Evolutionary conservation across 2,329 filamentous ascomycete genomes (phyloP).

Genomic region (Thermoascus crustaceus): DNA sequence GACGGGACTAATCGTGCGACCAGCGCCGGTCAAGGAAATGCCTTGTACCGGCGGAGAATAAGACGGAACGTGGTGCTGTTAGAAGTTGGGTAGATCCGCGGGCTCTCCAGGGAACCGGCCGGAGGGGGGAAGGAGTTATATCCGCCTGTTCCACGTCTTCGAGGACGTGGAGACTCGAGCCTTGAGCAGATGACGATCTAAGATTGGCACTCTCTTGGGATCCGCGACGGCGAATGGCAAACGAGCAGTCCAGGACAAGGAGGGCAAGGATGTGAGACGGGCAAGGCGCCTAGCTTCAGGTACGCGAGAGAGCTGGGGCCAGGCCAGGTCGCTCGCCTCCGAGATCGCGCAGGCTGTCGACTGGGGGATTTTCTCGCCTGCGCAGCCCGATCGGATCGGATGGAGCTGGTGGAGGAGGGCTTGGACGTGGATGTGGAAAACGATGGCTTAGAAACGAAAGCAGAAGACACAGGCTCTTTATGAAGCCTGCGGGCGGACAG

Average conservation of each 20-base stretch:
- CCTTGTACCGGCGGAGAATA: neutral
- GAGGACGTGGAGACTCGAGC: neutral
- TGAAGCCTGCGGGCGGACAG: conserved; percentile 3
- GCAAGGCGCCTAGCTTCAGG: conserved; percentile 4
- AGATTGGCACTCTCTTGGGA: neutral
- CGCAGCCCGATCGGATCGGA: no score
- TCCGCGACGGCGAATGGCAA: neutral
- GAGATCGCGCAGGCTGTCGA: neutral
- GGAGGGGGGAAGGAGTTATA: neutral
- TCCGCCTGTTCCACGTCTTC: neutral
- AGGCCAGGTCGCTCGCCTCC: neutral
- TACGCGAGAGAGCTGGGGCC: neutral
- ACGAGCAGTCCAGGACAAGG: neutral
- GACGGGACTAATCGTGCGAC: neutral
- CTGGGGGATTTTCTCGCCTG: no score
- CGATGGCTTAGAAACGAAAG: conserved; percentile 3
- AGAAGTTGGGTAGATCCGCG: no score
- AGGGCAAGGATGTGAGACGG: conserved; percentile 2
- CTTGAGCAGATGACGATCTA: neutral
- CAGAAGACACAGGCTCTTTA: neutral
- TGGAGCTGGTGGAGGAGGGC: neutral
- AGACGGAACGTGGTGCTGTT: neutral
- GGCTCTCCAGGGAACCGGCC: neutral
- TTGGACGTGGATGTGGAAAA: conserved; percentile 1
- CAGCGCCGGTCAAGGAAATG: neutral